These are phyloP conservation scores for Vaccinium vitisidaea DNA, from an alignment of 148 eudicot genomes.

Conservation along the genomic window DNA sequence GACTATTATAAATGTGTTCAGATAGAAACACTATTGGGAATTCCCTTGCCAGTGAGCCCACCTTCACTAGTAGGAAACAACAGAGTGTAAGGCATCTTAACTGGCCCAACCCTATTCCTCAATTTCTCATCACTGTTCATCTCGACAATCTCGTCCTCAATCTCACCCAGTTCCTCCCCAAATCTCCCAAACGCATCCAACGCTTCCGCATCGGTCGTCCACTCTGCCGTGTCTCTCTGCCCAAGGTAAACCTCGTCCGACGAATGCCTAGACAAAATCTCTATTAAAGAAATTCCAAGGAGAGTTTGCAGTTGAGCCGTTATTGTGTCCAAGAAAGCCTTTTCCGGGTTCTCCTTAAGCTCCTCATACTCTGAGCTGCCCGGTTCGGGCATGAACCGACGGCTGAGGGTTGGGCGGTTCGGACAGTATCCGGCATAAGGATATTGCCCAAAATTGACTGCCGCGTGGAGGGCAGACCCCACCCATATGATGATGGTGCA, in stretches of 20 bases:
- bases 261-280: slow-evolving; percentile 37
- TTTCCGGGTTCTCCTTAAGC: slow-evolving; percentile 22
- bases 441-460: slow-evolving; percentile 43
- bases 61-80: slow-evolving; percentile 31
- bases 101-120: slow-evolving; percentile 32
- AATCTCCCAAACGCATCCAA: slow-evolving; percentile 26
- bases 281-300: slow-evolving; percentile 27
- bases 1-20: background rate
- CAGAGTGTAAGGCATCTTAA: slow-evolving; percentile 30
- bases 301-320: slow-evolving; percentile 28
- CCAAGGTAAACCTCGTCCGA: slow-evolving; percentile 41
- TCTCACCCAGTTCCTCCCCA: slow-evolving; percentile 19
- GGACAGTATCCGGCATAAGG: slow-evolving; percentile 37
- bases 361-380: slow-evolving; percentile 27
- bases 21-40: slow-evolving; percentile 37
- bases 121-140: slow-evolving; percentile 22
- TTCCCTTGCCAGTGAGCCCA: slow-evolving; percentile 37
- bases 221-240: slow-evolving; percentile 26
- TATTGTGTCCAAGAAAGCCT: slow-evolving; percentile 30
- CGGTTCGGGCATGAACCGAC: slow-evolving; percentile 33
- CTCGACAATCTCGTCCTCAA: slow-evolving; percentile 22
- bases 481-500: slow-evolving; percentile 39
- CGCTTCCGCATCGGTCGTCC: slow-evolving; percentile 25
- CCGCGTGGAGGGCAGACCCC: slow-evolving; percentile 35
- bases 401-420: slow-evolving; percentile 37